Percentiles rank a stretch among this genome's conserved stretches.
Evolutionary conservation across 2,329 filamentous ascomycete genomes (phyloP).

Genomic region (Chalaropsis thielavioides): DNA sequence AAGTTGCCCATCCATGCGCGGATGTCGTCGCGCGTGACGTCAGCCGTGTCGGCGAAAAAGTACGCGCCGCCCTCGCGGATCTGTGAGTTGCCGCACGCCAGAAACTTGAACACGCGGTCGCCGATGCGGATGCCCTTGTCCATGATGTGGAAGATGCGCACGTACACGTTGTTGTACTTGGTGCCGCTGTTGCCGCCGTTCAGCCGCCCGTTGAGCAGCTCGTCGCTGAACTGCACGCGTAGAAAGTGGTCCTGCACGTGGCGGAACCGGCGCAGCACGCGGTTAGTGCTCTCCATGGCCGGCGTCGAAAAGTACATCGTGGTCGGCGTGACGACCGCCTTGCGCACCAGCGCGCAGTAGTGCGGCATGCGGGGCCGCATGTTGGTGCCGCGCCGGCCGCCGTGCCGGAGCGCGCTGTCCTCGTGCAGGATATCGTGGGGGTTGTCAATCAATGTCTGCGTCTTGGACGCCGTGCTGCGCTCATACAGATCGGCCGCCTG

Average conservation of each 20-base stretch:
- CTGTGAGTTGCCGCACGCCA: conserved; percentile 92
- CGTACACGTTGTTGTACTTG: conserved; percentile 56
- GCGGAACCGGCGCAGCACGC: conserved; percentile 62
- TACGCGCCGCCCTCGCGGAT: conserved; percentile 84
- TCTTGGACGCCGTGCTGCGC: conserved; percentile 25
- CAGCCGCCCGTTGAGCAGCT: conserved; percentile 49
- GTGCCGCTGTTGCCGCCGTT: conserved; percentile 37
- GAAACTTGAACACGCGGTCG: conserved; percentile 69
- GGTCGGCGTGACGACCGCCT: conserved; percentile 69
- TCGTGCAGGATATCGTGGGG: conserved; percentile 57
- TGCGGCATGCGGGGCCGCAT: conserved; percentile 35
- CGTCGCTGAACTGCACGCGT: conserved; percentile 78
- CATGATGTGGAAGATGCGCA: conserved; percentile 56
- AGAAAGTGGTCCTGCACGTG: conserved; percentile 64
- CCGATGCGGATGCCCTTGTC: conserved; percentile 69
- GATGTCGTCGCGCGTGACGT: conserved; percentile 59
- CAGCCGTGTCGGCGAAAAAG: conserved; percentile 65
- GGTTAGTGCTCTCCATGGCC: conserved; percentile 71
- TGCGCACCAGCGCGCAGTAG: conserved; percentile 62
- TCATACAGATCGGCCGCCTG: conserved; percentile 44
- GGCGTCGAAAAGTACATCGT: conserved; percentile 67
- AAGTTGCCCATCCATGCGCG: conserved; percentile 80
- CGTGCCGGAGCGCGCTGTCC: conserved; percentile 26
- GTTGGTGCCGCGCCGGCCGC: background rate
- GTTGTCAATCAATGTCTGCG: conserved; percentile 42